Conservation (phyloP, 2,329 filamentous ascomycete species). For the Ascocoryne sarcoides region DNA sequence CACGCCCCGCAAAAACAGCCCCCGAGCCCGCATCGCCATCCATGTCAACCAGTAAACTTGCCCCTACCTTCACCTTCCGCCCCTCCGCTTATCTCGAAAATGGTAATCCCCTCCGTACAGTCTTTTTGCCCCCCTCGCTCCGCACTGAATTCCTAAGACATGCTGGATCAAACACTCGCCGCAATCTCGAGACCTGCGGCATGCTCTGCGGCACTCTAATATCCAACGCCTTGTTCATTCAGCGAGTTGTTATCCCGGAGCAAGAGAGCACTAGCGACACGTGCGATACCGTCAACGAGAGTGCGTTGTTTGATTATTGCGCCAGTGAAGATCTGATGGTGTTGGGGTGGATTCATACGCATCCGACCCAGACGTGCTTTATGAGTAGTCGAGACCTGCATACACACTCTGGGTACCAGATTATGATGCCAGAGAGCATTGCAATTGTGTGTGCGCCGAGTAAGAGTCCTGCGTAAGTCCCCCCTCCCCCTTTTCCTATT, state of each 20-base stretch:
- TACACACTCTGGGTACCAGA: slow-evolving; percentile 88
- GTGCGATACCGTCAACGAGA: slow-evolving; percentile 87
- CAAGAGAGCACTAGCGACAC: slow-evolving; percentile 87
- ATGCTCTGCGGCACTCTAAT: slow-evolving; percentile 86
- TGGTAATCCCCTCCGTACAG: slow-evolving; percentile 73
- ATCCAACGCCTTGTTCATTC: slow-evolving; percentile 89
- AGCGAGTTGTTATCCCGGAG: slow-evolving; percentile 79
- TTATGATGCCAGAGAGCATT: slow-evolving; percentile 93
- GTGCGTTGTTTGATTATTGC: slow-evolving; percentile 79
- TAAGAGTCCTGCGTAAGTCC: slow-evolving; percentile 62
- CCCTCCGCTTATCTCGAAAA: slow-evolving; percentile 86
- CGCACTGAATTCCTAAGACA: slow-evolving; percentile 66
- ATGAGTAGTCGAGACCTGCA: slow-evolving; percentile 93
- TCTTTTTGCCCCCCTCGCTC: slow-evolving; percentile 75
- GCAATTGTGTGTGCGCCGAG: slow-evolving; percentile 92
- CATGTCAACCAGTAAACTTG: slow-evolving; percentile 3
- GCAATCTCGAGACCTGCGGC: slow-evolving; percentile 88
- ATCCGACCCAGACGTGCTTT: slow-evolving; percentile 93
- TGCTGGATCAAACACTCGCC: slow-evolving; percentile 66
- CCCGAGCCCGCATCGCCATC: not conserved
- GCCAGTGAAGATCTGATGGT: slow-evolving; percentile 24
- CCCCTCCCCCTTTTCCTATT: not conserved
- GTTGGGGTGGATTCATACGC: slow-evolving; percentile 82
- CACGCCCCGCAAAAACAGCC: slow-evolving; percentile 21
- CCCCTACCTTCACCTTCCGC: slow-evolving; percentile 57